Base-by-base conservation (phyloP, 2,329 filamentous ascomycete species). In the Didymella pinodella region DNA sequence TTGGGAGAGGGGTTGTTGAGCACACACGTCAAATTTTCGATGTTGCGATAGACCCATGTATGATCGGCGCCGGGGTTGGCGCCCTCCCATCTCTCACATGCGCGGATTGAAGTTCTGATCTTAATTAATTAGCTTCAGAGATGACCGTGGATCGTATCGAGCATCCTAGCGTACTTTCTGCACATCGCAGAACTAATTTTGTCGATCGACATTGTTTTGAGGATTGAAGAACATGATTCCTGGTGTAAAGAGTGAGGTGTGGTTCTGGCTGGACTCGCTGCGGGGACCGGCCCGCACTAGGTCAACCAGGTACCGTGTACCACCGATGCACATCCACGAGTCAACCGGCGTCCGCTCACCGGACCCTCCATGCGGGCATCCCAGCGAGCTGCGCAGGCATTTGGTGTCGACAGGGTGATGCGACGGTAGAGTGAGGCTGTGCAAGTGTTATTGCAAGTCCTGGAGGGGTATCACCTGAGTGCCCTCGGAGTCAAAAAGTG, bases 1-100 rank as follows among this genome's bases (percentile, higher is more conserved):
- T n/a, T 29, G 16, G 26, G 18, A 31, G 26, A 3, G 36, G 41
- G 25, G 29, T 38, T 11, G 36, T 36, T n/a, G 46, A 22, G 40
- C 18, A 32, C 46, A 28, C 29, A 50, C 32, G 50, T 59, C 32
- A 50, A n/a, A 32, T 34, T 34, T 54, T 54, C 46, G 50, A 54
- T 47, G 56, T 59, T 41, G 38, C 45, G 54, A 54, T 59, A 54
- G 46, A 54, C 56, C 56, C 56, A 28, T 59, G 56, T 59, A 26
- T 59, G 56, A 59, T 59, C 56, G 50, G 18, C 50, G 20, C 56
- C n/a, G 31, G 56, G 50, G 49, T 54, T 8, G 14, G 22, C 20
- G 46, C 46, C 56, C 50, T 59, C 32, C 56, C 50, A 54, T 50
- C 31, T 59, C 38, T 40, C 46, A 26, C 44, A 31, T 36, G 16